Base-by-base conservation (phyloP, 1,284 basidiomycete genomes). In the Ustilago crameri region DNA sequence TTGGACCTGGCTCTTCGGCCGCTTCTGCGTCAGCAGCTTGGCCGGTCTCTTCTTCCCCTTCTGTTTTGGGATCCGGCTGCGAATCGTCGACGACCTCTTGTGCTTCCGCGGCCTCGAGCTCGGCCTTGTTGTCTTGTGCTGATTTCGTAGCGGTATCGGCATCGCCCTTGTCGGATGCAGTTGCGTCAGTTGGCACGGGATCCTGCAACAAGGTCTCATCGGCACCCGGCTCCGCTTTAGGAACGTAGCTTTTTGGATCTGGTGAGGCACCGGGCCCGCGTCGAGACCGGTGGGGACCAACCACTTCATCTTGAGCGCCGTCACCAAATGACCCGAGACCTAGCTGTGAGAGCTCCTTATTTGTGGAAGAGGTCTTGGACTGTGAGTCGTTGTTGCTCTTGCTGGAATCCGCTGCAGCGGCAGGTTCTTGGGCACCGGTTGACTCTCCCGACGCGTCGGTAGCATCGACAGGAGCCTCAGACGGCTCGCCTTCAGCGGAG, bases 271-370 rank as follows among this genome's bases (percentile, higher is more conserved):
- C 64, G 15, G 61, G 69, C 20, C 59, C 69, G 17, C 76, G 56
- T 20, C 67, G 66, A 35, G 66, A 68, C 22, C 76, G 49, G 23
- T 74, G 56, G 14, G 76, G 76, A 1, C 61, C 71, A 2, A 67
- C 32, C 7, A 69, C 47, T n/a, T 49, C 68, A 9, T 68, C 70
- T 10, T 69, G 67, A 8, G 49, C 66, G 20, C 59, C 66, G 35
- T 78, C 76, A 17, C 76, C 74, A 14, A 76, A 65, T 5, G 60
- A 61, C 44, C 46, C 44, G 15, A 78, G 56, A 1, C 76, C 76
- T 12, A 76, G 67, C 44, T 72, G 64, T 23, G 74, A 63, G 22
- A 78, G 65, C 41, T 76, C 76, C 42, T 78, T 78, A 57, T 56
- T 67, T 15, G 60, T 49, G 8, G 71, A 55, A 5, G 55, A 30